Base-by-base conservation (phyloP, 2,329 filamentous ascomycete genomes). In the Arthrobotrys iridis region DNA sequence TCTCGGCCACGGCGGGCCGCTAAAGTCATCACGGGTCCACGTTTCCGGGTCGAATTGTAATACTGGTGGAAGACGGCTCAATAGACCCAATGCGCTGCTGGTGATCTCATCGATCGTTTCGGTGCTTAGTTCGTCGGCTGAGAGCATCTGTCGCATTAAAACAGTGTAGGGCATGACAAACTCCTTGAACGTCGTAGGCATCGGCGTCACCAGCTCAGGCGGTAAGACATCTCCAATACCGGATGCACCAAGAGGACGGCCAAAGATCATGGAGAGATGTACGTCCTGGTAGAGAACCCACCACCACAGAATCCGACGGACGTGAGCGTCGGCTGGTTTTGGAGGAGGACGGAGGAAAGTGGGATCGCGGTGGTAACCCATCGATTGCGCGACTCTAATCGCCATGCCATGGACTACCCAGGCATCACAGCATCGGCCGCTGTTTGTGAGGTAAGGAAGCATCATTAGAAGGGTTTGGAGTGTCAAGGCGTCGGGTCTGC, bases 371-470 rank as follows among this genome's bases (percentile, higher is more conserved):
- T 74, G 70, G 24, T 74, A 74, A 4, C 70, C 70, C 70, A 74
- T 74, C 8, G 70, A 74, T 67, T 74, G 70, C 7, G 70, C 70
- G 7, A 74, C 70, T 26, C 70, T 67, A 10, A 74, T 74, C 10
- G 52, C 70, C 70, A 67, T 74, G n/a, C 70, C 70, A 28, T 74
- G 70, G 26, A 74, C 70, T 24, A 74, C 70, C 70, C 70, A 74
- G 28, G 70, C 70, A 13, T 74, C 70, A 22, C 60, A 74, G 57
- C 70, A 74, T 63, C 70, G 67, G 11, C 70, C 70, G 37, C 70
- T 74, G 15, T 74, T 74, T 40, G 70, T 74, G 28, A 74, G 70
- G 26, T 74, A 74, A 8, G 70, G 70, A 4, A 74, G 46, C 62
- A 74, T 74, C 70, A 74, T 74, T 15, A 74, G 55, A 7, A 74